Evolutionary conservation across 139 green algal species (phyloP).

Genomic region (Chloropicon primus): DNA sequence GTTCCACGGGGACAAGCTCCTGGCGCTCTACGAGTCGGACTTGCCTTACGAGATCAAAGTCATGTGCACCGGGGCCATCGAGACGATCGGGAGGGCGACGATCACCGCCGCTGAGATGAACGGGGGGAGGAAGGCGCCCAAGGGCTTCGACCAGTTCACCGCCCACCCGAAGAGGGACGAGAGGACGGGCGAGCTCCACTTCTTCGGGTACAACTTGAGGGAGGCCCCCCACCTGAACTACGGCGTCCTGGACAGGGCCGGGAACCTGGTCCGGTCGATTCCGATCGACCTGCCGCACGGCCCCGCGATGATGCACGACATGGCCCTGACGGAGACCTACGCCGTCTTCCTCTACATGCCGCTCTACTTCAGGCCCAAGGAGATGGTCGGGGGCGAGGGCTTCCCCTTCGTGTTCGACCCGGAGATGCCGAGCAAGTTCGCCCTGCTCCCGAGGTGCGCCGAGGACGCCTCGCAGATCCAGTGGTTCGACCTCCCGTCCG

Average conservation of each 20-base stretch:
- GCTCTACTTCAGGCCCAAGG: slow-evolving; percentile 40
- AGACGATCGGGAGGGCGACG: slow-evolving; percentile 41
- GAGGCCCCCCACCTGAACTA: slow-evolving; percentile 10
- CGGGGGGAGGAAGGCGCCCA: background rate
- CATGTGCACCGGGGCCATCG: slow-evolving; percentile 40
- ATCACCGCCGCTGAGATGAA: background rate
- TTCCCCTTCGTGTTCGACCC: slow-evolving; percentile 40
- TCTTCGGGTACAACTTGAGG: slow-evolving; percentile 35
- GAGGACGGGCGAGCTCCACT: slow-evolving; percentile 12
- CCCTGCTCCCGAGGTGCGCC: slow-evolving; percentile 30
- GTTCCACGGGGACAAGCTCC: slow-evolving; percentile 42
- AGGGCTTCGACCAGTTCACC: slow-evolving; percentile 40
- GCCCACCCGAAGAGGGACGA: slow-evolving; percentile 63
- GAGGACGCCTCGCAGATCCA: slow-evolving; percentile 12
- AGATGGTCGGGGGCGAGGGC: slow-evolving; percentile 39
- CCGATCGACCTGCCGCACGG: slow-evolving; percentile 5
- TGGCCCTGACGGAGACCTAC: slow-evolving; percentile 49
- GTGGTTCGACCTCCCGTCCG: slow-evolving; percentile 38
- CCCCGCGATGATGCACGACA: slow-evolving; percentile 68
- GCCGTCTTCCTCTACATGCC: slow-evolving; percentile 55
- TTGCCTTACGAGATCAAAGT: slow-evolving; percentile 37
- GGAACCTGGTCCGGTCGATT: background rate
- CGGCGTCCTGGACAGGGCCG: slow-evolving; percentile 1
- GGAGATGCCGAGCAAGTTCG: slow-evolving; percentile 25
- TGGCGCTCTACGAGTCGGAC: slow-evolving; percentile 61